Base-by-base conservation (phyloP, 208 protist genomes). In the Wallacemonas sp. region DNA sequence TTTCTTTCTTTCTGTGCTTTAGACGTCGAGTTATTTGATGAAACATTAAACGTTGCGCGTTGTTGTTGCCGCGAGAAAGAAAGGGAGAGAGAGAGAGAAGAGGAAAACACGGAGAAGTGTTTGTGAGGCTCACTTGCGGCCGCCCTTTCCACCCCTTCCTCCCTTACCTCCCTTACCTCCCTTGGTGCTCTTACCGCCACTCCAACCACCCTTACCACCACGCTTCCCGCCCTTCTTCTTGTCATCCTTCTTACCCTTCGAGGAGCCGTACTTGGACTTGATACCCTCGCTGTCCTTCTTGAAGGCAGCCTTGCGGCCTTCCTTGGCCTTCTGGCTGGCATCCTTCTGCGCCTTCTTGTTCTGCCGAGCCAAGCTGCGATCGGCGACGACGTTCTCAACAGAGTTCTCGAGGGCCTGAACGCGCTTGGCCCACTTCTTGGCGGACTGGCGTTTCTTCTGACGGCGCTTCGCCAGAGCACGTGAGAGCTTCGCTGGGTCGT, bases 361-460 rank as follows among this genome's bases (percentile, higher is more conserved):
- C 60, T 85, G 78, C 56, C 78, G 78, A 24, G 71, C 49, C 24
- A 70, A 64, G 4, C 69, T 70, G 17, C 80, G 70, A 29, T 92
- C 81, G 68, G 85, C 73, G 62, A 90, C 88, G 12, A 87, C 78
- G 32, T 86, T 90, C 52, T 94, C 81, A 0, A 94, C 79, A 1
- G 82, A 87, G 47, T 86, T 58, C 68, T 92, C 68, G 23, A 94
- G 60, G 1, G 70, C 57, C 26, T 88, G 54, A 2, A 90, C 43
- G 23, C 88, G 76, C 70, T 76, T 83, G 38, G 83, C 83, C 88
- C 88, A 94, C 64, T 76, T 67, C 69, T 88, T 91, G 14, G 88
- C 88, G 4, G 85, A 92, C 57, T 83, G 83, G 14, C 85, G 82
- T 74, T 92, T 94, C 72, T 90, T 92, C 57, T 80, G 83, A 5